Conservation (phyloP, 2,329 filamentous ascomycete genomes). For the Ploettnerulaceae sp. region DNA sequence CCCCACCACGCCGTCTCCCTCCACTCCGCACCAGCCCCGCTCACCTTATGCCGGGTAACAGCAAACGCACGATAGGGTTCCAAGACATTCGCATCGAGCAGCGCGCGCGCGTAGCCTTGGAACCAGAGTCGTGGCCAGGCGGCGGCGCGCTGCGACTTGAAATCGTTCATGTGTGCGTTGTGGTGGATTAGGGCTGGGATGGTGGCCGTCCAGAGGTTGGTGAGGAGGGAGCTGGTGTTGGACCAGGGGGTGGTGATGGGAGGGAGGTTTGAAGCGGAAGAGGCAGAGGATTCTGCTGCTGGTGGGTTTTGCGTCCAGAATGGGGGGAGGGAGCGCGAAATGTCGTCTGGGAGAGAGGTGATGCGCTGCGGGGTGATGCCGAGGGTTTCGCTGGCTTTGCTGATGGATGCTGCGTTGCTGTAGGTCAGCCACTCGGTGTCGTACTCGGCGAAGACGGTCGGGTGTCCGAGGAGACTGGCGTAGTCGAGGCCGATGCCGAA, state of each 20-base stretch:
- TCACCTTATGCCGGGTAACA: background rate
- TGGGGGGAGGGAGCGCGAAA: background rate
- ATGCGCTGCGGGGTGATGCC: slow-evolving; percentile 9
- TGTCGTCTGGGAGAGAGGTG: slow-evolving; percentile 16
- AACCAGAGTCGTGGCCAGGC: background rate
- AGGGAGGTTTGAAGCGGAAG: no score
- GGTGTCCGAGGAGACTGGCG: slow-evolving; percentile 21
- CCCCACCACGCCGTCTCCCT: slow-evolving; percentile 2
- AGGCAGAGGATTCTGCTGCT: no score
- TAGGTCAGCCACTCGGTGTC: slow-evolving; percentile 22
- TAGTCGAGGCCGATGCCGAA: slow-evolving; percentile 27
- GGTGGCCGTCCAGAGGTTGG: background rate
- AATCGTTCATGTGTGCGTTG: background rate
- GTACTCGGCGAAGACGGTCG: slow-evolving; percentile 15
- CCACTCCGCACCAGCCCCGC: no score
- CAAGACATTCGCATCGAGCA: background rate
- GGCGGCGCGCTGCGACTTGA: background rate
- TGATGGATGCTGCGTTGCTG: slow-evolving; percentile 13
- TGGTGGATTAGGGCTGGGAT: slow-evolving; percentile 8
- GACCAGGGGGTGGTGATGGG: background rate
- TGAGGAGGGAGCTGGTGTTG: background rate
- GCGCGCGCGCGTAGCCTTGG: background rate
- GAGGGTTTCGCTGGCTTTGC: slow-evolving; percentile 13
- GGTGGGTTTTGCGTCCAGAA: background rate
- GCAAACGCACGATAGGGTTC: slow-evolving; percentile 1